A percentile compares a stretch with the other conserved stretches of the same genome.
phyloP scores from a whole-genome alignment of 2,329 filamentous ascomycete species.

The Exophiala phaeomuriformis region DNA sequence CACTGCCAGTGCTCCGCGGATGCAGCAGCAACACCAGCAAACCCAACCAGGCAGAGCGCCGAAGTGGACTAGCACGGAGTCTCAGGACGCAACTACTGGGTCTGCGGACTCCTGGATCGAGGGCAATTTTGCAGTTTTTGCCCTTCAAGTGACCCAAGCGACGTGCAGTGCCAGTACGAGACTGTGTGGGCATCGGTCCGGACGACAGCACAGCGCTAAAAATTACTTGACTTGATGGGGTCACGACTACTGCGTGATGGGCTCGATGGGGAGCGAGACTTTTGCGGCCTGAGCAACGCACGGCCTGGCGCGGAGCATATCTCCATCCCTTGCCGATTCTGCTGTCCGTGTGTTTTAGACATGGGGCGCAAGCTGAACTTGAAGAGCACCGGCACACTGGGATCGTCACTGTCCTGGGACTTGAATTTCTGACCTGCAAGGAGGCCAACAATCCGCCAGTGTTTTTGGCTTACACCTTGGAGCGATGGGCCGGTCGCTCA shows the following conservation, averaged over 20 bases:
- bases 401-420: too few relatives aligned
- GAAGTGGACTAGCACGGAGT: neutral
- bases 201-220: conserved; percentile 8
- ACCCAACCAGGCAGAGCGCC: neutral
- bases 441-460: too few relatives aligned
- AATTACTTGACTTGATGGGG: neutral
- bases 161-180: neutral
- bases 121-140: neutral
- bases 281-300: conserved; percentile 8
- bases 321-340: neutral
- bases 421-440: too few relatives aligned
- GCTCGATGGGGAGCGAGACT: neutral
- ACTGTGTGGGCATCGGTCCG: neutral
- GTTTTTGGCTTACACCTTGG: too few relatives aligned
- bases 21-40: neutral
- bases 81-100: neutral
- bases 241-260: conserved; percentile 6
- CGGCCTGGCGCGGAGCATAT: conserved; percentile 4
- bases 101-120: neutral
- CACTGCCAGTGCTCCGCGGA: neutral
- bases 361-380: neutral
- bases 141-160: neutral
- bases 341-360: neutral
- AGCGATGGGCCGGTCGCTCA: too few relatives aligned
- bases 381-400: too few relatives aligned